Base-by-base conservation (phyloP, 2,329 filamentous ascomycete species). In the Cladosporium sp. region DNA sequence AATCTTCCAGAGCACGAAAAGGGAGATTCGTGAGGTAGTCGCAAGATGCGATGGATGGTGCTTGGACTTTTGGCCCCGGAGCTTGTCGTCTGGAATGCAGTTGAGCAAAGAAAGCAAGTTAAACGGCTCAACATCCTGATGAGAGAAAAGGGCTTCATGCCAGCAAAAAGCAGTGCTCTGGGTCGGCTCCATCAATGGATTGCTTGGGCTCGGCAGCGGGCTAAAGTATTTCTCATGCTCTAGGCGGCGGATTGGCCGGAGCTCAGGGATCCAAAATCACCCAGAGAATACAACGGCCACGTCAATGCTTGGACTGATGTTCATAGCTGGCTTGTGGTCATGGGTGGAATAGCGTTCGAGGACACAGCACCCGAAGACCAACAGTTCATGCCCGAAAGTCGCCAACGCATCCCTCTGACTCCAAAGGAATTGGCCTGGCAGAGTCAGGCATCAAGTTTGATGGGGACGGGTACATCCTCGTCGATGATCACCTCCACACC, bases 271-370 rank as follows among this genome's bases (percentile, higher is more conserved):
- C 40, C 20, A 29, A 19, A 15, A 13, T 19, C 19, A 2, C 17
- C 6, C 15, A n/a, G 30, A 17, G 12, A 7, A 15, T 20, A 24
- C 37, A 40, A 40, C 4, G 34, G 24, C 9, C 36, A 17, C 19
- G 9, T 48, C 6, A 7, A 48, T 22, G 17, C 24, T 12, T 61
- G 58, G 58, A 57, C 51, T 8, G 45, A 53, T 17, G 51, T 52
- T 3, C 57, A 59, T 17, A 56, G 56, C 37, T 57, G 45, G 30
- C 54, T 57, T 20, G 56, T 50, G 9, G 43, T 55, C 17, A 59
- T 60, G 57, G 57, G 56, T 9, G 58, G 58, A 17, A 36, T 59
- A 13, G 50, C 45, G 1, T 51, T 58, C 29, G 45, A 49, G 15
- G 45, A 49, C 39, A 34, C 27, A 15, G 17, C 37, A 34, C n/a